These are phyloP conservation scores for Eryngium alpinum DNA, from an alignment of 140 eudicot genomes.

Conservation along the genomic window DNA sequence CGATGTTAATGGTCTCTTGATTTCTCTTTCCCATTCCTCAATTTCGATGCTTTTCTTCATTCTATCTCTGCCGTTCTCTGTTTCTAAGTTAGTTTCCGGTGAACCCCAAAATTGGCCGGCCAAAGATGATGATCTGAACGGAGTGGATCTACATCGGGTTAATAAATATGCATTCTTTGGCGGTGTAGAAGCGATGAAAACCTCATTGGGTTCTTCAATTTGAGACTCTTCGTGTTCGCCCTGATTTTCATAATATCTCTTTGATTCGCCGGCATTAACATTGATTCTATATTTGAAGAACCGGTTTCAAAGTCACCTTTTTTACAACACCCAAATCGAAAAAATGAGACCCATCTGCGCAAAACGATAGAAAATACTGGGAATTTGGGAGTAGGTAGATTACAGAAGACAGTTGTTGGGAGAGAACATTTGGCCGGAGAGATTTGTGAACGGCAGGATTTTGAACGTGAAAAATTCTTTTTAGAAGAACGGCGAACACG, in stretches of 20 bases:
- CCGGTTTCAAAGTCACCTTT: constrained; percentile 19
- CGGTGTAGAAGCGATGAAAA: constrained; percentile 24
- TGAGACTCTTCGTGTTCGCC: constrained; percentile 6
- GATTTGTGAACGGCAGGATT: not conserved
- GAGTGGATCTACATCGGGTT: constrained; percentile 95
- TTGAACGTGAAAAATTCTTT: not conserved
- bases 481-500: constrained; percentile 31
- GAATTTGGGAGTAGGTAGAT: constrained; percentile 16
- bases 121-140: constrained; percentile 72
- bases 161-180: constrained; percentile 66
- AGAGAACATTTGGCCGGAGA: constrained; percentile 14
- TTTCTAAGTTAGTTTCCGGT: constrained; percentile 13
- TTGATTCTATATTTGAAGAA: constrained; percentile 17
- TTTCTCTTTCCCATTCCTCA: not conserved
- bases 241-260: not conserved
- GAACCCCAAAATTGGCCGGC: constrained; percentile 49
- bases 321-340: constrained; percentile 40
- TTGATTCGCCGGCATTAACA: constrained; percentile 6
- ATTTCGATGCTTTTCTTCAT: constrained; percentile 10
- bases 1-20: not conserved
- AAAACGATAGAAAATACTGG: constrained; percentile 11
- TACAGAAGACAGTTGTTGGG: constrained; percentile 12
- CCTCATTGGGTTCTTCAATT: constrained; percentile 14
- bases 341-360: constrained; percentile 40
- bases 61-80: constrained; percentile 17